phyloP scores from a whole-genome alignment of 768 basidiomycete genomes.

The Suillus lakei region DNA sequence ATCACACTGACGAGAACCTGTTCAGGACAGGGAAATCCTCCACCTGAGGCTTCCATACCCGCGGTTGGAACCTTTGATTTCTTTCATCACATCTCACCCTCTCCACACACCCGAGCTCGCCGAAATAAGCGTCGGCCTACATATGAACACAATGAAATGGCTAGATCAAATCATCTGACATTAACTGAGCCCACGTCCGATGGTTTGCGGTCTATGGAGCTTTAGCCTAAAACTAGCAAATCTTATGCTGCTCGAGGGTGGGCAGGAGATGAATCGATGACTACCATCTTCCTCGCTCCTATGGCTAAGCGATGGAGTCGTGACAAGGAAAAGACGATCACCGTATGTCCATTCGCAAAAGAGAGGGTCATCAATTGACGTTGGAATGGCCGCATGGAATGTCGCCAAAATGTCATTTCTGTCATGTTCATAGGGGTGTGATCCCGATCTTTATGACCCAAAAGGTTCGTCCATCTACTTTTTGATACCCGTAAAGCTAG shows the following conservation, averaged over 20 bases:
- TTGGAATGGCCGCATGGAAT: neutral
- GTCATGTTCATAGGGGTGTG: neutral
- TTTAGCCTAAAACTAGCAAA: neutral
- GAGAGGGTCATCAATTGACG: neutral
- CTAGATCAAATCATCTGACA: neutral
- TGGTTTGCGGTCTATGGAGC: neutral
- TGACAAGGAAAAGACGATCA: neutral
- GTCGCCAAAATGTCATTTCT: neutral
- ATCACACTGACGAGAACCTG: neutral
- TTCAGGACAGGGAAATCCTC: neutral
- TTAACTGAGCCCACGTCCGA: neutral
- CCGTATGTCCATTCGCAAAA: neutral
- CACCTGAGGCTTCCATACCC: neutral
- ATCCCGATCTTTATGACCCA: neutral
- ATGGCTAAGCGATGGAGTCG: neutral
- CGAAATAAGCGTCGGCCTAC: neutral
- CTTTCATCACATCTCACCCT: neutral
- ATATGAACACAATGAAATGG: neutral
- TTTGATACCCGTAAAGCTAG: neutral
- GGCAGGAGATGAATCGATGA: neutral
- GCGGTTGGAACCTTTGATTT: neutral
- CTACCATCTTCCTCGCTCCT: neutral
- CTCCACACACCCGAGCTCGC: neutral
- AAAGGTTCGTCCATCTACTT: neutral
- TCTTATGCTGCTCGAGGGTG: neutral